phyloP scores from a whole-genome alignment of 495 filamentous ascomycete genomes.

The Xylaria castorea region DNA sequence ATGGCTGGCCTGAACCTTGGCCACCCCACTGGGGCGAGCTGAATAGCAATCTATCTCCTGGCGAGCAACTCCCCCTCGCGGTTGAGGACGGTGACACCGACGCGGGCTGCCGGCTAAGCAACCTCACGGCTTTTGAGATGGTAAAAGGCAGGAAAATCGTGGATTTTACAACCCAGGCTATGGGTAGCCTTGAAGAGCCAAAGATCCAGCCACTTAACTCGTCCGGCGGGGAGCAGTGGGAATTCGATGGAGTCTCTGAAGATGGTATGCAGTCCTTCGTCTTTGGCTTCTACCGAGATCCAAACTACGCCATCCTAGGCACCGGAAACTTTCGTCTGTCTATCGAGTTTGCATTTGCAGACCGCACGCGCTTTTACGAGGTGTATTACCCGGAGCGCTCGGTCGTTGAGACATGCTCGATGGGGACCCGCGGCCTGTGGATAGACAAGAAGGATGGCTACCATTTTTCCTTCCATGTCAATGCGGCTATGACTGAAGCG shows the following conservation, averaged over 20 bases:
- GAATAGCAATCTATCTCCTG: not conserved
- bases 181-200: not conserved
- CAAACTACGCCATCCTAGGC: conserved; percentile 30
- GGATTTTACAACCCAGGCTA: not conserved
- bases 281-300: conserved; percentile 33
- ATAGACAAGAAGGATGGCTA: not conserved
- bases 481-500: not conserved
- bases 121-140: not conserved
- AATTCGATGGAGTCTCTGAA: not conserved
- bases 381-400: conserved; percentile 17
- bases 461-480: not conserved
- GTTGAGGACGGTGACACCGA: not conserved
- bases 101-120: not conserved
- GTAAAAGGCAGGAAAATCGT: not conserved
- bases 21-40: conserved; percentile 8
- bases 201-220: not conserved
- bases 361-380: conserved; percentile 27
- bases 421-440: not conserved
- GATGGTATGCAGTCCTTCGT: conserved; percentile 26
- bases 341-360: conserved; percentile 31
- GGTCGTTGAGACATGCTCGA: not conserved
- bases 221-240: not conserved
- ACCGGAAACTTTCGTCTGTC: conserved; percentile 32
- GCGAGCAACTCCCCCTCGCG: not conserved
- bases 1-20: conserved; percentile 9